Conservation (phyloP, 1,284 basidiomycete genomes). For the Ganoderma leucocontextum region DNA sequence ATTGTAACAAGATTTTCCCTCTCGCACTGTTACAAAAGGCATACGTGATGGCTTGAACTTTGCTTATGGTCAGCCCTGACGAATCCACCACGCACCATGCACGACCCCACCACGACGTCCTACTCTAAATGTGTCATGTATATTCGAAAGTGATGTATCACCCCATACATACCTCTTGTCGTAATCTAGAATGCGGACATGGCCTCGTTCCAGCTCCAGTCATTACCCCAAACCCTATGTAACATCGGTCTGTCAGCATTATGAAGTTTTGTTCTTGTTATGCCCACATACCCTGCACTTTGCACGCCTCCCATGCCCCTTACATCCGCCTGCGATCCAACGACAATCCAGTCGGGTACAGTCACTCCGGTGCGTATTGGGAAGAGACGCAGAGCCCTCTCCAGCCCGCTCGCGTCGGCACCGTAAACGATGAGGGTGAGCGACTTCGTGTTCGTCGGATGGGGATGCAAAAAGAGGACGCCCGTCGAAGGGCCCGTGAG, state of each 20-base stretch:
- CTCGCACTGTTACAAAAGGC: conserved; percentile 54
- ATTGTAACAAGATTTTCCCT: conserved; percentile 75
- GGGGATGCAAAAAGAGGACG: conserved; percentile 76
- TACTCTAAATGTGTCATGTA: conserved; percentile 48
- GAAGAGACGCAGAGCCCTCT: conserved; percentile 73
- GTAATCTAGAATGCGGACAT: conserved; percentile 57
- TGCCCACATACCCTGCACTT: conserved; percentile 69
- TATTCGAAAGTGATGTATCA: conserved; percentile 47
- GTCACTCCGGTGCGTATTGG: conserved; percentile 82
- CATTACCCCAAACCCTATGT: conserved; percentile 50
- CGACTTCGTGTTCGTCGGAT: conserved; percentile 53
- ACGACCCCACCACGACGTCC: conserved; percentile 36
- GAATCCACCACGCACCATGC: conserved; percentile 42
- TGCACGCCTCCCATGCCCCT: conserved; percentile 75
- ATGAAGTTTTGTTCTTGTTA: conserved; percentile 11
- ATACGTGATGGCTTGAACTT: conserved; percentile 60
- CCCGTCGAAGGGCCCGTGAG: conserved; percentile 46
- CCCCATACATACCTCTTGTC: conserved; percentile 43
- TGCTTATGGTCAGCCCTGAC: conserved; percentile 52
- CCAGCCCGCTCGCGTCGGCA: conserved; percentile 63
- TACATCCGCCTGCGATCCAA: conserved; percentile 57
- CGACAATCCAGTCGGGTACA: conserved; percentile 79
- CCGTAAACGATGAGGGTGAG: conserved; percentile 68
- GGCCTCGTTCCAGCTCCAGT: conserved; percentile 66
- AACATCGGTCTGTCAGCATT: conserved; percentile 22